A percentile compares a stretch with the other conserved stretches of the same genome.
Conservation (phyloP, 176 grass and related monocot genomes). For the Oryza glumipatula region DNA sequence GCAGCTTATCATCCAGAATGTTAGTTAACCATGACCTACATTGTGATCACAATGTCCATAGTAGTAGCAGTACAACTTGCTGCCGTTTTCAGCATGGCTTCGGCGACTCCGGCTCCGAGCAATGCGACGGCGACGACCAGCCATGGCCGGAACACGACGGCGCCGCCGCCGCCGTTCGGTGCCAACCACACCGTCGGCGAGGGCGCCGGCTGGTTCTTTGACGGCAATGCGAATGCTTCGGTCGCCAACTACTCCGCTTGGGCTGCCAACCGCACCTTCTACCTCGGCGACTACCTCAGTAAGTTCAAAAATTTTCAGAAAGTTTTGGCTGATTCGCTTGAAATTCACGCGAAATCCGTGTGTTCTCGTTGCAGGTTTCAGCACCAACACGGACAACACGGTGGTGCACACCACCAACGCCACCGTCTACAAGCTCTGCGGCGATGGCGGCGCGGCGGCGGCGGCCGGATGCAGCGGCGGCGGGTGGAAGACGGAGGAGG, state of each 20-base stretch:
- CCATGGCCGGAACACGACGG: conserved; percentile 4
- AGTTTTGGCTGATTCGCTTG: too few species aligned
- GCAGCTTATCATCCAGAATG: background rate
- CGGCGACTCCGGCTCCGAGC: background rate
- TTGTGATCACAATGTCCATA: background rate
- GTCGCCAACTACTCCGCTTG: conserved; percentile 66
- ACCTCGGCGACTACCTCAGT: conserved; percentile 82
- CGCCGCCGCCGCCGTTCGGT: conserved; percentile 35
- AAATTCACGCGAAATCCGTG: too few species aligned
- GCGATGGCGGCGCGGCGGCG: background rate
- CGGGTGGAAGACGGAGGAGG: conserved; percentile 37
- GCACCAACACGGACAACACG: conserved; percentile 51
- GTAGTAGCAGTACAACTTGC: background rate
- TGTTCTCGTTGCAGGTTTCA: conserved; percentile 38
- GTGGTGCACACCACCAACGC: conserved; percentile 63
- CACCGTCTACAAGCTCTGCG: conserved; percentile 49
- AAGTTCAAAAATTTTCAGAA: background rate
- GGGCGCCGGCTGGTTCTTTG: conserved; percentile 67
- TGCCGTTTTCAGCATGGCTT: background rate
- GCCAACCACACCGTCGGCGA: conserved; percentile 73
- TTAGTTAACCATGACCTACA: background rate
- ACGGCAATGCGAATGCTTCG: conserved; percentile 53
- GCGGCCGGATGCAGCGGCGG: background rate
- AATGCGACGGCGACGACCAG: conserved; percentile 12
- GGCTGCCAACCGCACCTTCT: conserved; percentile 68